A percentile compares a stretch with the other conserved stretches of the same genome.
Evolutionary conservation across 257 asterid genomes (phyloP).

Genomic region (Solanum megistacrolobum): DNA sequence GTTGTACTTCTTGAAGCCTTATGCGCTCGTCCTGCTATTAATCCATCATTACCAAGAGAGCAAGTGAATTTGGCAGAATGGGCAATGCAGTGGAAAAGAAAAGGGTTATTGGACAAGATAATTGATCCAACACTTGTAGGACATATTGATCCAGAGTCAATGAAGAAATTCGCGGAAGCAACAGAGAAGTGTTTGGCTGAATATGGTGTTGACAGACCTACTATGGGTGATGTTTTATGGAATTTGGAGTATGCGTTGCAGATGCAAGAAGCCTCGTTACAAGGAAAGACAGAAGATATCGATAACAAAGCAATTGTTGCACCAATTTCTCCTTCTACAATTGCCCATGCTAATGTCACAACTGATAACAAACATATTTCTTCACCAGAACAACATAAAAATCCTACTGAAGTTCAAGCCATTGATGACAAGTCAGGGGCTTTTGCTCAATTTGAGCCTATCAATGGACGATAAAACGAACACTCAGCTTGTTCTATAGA

Average conservation of each 20-base stretch:
- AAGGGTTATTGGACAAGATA: constrained; percentile 8
- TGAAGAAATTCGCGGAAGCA: constrained; percentile 10
- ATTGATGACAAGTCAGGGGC: constrained; percentile 50
- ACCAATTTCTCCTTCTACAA: not conserved
- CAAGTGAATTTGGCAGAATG: constrained; percentile 21
- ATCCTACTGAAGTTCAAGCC: constrained; percentile 9
- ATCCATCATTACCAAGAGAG: constrained; percentile 12
- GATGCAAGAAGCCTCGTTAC: constrained; percentile 14
- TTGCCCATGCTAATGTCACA: not conserved
- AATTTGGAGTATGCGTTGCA: constrained; percentile 18
- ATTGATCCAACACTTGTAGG: constrained; percentile 12
- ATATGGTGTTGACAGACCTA: constrained; percentile 14
- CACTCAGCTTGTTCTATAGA: not conserved
- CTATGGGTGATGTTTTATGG: constrained; percentile 19
- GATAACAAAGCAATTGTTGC: not conserved
- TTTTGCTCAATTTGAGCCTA: constrained; percentile 49
- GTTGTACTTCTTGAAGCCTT: constrained; percentile 11
- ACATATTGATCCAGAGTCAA: constrained; percentile 3
- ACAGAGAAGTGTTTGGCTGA: constrained; percentile 15
- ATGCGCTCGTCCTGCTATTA: constrained; percentile 16
- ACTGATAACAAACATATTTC: not conserved
- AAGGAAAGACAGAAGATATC: constrained; percentile 9
- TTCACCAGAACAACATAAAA: not conserved
- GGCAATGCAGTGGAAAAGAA: constrained; percentile 22
- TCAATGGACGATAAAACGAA: constrained; percentile 30